A percentile compares a stretch with the other conserved stretches of the same genome.
phyloP scores from a whole-genome alignment of 441 rosid species.

The Populus trichocarpa region DNA sequence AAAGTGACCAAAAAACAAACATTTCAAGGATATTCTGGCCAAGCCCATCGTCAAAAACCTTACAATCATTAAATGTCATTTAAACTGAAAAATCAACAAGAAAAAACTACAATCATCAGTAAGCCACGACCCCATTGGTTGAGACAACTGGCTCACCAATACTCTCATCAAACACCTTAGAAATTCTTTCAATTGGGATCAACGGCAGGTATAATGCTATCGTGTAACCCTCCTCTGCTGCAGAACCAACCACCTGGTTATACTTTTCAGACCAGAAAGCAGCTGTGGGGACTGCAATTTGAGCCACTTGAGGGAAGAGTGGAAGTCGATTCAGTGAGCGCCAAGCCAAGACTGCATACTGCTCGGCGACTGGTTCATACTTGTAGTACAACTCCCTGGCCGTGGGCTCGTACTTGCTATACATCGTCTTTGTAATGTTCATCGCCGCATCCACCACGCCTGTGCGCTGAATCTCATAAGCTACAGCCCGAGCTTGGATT shows the following conservation, averaged over 20 bases:
- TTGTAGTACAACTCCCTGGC: constrained; percentile 62
- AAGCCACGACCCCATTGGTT: constrained; percentile 18
- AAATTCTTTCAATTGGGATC: constrained; percentile 71
- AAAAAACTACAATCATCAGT: constrained; percentile 11
- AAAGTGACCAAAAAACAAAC: no score
- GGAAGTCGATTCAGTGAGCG: constrained; percentile 66
- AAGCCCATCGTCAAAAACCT: background rate
- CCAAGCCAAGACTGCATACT: constrained; percentile 67
- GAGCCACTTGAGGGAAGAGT: constrained; percentile 66
- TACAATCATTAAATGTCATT: background rate
- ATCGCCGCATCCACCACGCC: constrained; percentile 69
- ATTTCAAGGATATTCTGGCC: background rate
- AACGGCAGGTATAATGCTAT: constrained; percentile 64
- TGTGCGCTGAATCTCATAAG: constrained; percentile 58
- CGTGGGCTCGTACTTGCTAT: constrained; percentile 60
- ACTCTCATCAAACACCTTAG: constrained; percentile 51
- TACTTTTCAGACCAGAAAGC: constrained; percentile 76
- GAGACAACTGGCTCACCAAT: constrained; percentile 15
- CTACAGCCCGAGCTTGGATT: constrained; percentile 56
- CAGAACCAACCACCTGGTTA: constrained; percentile 51
- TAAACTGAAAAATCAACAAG: background rate
- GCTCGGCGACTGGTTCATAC: constrained; percentile 80
- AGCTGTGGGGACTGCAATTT: constrained; percentile 63
- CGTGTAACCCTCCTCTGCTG: constrained; percentile 60
- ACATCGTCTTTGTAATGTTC: constrained; percentile 53